Base-by-base conservation (phyloP, 345 rosid genomes). In the Euclidium syriacum region DNA sequence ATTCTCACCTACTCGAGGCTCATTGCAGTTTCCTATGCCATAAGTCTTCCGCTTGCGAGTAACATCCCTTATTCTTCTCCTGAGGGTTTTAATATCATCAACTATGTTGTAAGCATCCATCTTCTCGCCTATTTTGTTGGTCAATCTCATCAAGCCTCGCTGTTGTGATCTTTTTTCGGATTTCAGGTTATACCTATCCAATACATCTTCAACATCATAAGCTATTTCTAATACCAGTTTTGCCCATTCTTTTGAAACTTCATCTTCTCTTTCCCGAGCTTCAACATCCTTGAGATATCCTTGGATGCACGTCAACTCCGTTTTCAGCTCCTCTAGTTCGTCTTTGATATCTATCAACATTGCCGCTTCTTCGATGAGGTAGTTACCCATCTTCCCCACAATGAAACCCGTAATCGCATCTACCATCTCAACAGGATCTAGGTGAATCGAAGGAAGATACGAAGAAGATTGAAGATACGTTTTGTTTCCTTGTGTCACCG, bases 301-400 rank as follows among this genome's bases (percentile, higher is more conserved):
- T 77, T 62, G 7, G 9, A 14, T 20, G 27, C 48, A 10, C 63
- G 62, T 1, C 61, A 65, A 4, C 64, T 69, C 49, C 56, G 46
- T 57, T 53, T 46, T 67, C 72, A 10, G 79, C 7, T 27, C 32
- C 32, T 27, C 32, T 27, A 27, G 7, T 27, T 27, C 32, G 32
- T 27, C 32, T 27, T 27, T 27, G 3, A 27, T 7, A 3, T 7
- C 44, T 10, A 72, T 77, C 52, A 52, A 72, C 77, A 75, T 57
- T 23, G 72, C 6, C 5, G 52, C 75, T 34, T 79, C 84, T 46
- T 77, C 72, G 14, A 84, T 64, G 23, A 84, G 35, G 46, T 79
- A 76, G 32, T 27, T 7, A 27, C 32, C 32, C 4, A 27, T 27
- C 32, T 27, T 27, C 7, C 7, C 32, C 32, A 27, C 32, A 7